A percentile compares a stretch with the other conserved stretches of the same genome.
Evolutionary conservation across 805 yeast species (phyloP).

Genomic region (Hermanozyma aechmeae): DNA sequence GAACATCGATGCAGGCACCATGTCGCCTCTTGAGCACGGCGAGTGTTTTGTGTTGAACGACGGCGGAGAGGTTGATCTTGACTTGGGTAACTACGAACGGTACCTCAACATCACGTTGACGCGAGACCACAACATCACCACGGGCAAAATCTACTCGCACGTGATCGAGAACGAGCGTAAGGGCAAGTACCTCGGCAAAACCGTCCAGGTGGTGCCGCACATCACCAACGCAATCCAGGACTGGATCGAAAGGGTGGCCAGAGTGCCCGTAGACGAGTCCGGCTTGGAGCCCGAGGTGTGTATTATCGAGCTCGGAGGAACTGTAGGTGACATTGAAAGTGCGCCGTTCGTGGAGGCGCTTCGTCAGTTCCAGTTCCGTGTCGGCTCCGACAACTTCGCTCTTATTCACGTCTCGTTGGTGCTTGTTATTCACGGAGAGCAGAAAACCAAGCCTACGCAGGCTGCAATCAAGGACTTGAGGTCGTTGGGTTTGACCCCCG

Average conservation of each 20-base stretch:
- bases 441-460: conserved; percentile 98
- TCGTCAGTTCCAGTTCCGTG: conserved; percentile 97
- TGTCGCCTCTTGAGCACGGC: conserved; percentile 99
- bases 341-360: conserved; percentile 99
- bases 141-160: conserved; percentile 92
- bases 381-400: conserved; percentile 89
- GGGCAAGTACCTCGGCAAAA: conserved; percentile 96
- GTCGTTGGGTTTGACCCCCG: conserved; percentile 89
- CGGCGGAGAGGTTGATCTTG: conserved; percentile 98
- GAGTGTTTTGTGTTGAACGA: conserved; percentile 97
- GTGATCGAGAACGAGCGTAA: conserved; percentile 92
- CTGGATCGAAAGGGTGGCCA: conserved; percentile 93
- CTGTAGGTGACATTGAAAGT: conserved; percentile 97
- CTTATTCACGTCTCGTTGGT: conserved; percentile 94
- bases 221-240: conserved; percentile 95
- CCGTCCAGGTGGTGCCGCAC: conserved; percentile 99
- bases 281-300: conserved; percentile 92
- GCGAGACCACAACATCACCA: conserved; percentile 91
- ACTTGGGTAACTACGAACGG: conserved; percentile 96
- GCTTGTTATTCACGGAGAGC: conserved; percentile 97
- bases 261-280: conserved; percentile 82
- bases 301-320: conserved; percentile 96
- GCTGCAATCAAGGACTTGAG: conserved; percentile 97
- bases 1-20: conserved; percentile 99
- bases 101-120: conserved; percentile 90